Base-by-base conservation (phyloP, 306 rosid genomes). In the Parietaria judaica region DNA sequence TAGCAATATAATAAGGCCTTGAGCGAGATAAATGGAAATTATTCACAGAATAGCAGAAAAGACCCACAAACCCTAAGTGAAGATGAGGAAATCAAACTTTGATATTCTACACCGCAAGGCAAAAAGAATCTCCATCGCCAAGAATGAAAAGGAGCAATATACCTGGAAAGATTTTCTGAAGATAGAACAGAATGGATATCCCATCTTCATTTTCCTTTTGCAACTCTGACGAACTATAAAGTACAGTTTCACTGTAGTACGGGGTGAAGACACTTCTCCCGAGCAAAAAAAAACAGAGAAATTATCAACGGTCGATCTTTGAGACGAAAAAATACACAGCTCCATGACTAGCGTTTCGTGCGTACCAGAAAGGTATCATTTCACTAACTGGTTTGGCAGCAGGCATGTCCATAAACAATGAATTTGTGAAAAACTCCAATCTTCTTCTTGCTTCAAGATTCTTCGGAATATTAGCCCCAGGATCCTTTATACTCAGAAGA, bases 111-210 rank as follows among this genome's bases (percentile, higher is more conserved):
- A 41, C 45, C 7, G 9, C 37, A 37, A 50, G 49, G 6, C 15
- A 8, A 51, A n/a, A 6, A 14, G 39, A 38, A 17, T 7, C 10
- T 46, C 16, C 36, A 50, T 14, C 3, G 11, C 35, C 23, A 8
- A 11, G 10, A 8, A 51, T 7, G 52, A 8, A 4, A 41, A 68
- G 66, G 58, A 71, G 62, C 65, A 54, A 36, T 2, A 56, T 88
- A 92, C 95, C 98, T 70, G 98, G 98, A 86, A 84, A 92, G 72
- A 92, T 88, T 83, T 92, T 92, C 78, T 92, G 98, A 53, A 92
- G 95, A 78, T 92, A 92, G 83, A 92, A 92, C 72, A 92, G 80
- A 74, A 66, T 75, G 65, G 95, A 86, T 70, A 92, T 82, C 67
- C 98, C 98, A 79, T 92, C 98, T 76, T 92, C 98, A 43, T 92